phyloP scores from a whole-genome alignment of 768 basidiomycete genomes.

The Boletus edulis region DNA sequence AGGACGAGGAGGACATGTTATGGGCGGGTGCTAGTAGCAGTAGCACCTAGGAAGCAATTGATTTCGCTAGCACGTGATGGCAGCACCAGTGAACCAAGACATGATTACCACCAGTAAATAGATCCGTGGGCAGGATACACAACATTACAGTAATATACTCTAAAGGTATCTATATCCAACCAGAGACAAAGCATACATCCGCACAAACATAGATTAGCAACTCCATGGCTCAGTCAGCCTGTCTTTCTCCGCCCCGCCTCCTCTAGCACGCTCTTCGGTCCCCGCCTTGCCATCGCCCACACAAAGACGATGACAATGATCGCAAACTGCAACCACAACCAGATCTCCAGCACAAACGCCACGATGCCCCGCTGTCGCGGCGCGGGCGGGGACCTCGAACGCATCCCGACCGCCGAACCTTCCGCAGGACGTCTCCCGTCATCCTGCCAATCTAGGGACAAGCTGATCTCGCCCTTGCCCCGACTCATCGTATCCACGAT shows the following conservation, averaged over 20 bases:
- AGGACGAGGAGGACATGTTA: conserved; percentile 19
- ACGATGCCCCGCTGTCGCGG: conserved; percentile 35
- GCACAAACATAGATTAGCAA: conserved; percentile 2
- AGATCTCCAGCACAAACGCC: conserved; percentile 63
- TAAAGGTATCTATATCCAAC: conserved; percentile 14
- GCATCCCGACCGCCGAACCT: background rate
- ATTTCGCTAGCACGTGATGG: conserved; percentile 7
- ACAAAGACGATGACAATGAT: conserved; percentile 75
- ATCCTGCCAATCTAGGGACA: conserved; percentile 11
- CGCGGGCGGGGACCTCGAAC: conserved; percentile 6
- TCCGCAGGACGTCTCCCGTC: conserved; percentile 3
- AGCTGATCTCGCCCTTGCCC: conserved; percentile 12
- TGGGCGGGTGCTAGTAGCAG: background rate
- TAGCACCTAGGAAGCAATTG: background rate
- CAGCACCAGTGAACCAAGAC: too few species aligned
- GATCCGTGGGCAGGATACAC: conserved; percentile 16
- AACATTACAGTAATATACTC: conserved; percentile 18
- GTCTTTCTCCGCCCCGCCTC: conserved; percentile 38
- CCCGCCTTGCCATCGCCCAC: conserved; percentile 75
- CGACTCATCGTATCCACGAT: conserved; percentile 42
- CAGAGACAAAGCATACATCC: background rate
- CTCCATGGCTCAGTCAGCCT: too few species aligned
- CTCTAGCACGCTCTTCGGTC: conserved; percentile 66
- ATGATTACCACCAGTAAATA: background rate
- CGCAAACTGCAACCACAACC: conserved; percentile 82